Conservation (phyloP, 2,329 filamentous ascomycete genomes). For the Paracorniculantispora psalliotae region DNA sequence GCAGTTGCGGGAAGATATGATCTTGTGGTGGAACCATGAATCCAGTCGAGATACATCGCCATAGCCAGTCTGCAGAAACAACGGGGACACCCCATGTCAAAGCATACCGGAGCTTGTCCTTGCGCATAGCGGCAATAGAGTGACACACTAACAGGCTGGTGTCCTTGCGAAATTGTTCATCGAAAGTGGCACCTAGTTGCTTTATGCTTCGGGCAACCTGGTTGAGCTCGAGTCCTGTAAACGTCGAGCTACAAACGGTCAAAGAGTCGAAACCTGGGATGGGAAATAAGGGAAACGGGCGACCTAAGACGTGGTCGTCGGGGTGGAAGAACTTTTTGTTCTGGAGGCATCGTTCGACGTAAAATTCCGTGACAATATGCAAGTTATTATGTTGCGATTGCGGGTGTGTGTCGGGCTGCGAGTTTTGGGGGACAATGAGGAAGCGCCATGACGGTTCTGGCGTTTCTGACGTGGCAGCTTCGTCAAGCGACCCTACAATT, state of each 20-base stretch:
- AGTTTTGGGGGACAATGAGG: constrained; percentile 50
- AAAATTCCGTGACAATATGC: constrained; percentile 77
- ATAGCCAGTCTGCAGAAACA: constrained; percentile 80
- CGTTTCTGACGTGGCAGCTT: constrained; percentile 28
- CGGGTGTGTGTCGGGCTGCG: constrained; percentile 42
- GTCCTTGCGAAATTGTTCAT: constrained; percentile 66
- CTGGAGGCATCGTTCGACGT: constrained; percentile 83
- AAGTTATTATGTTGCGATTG: constrained; percentile 33
- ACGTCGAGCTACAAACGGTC: constrained; percentile 74
- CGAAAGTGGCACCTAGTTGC: constrained; percentile 75
- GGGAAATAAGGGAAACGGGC: constrained; percentile 67
- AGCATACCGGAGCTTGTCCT: constrained; percentile 76
- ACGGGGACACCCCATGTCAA: constrained; percentile 71
- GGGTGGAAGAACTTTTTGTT: constrained; percentile 68
- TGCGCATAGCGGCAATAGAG: constrained; percentile 49
- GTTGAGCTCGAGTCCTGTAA: constrained; percentile 76
- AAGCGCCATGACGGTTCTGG: constrained; percentile 37
- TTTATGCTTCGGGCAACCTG: constrained; percentile 74
- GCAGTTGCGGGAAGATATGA: constrained; percentile 45
- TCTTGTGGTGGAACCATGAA: constrained; percentile 39
- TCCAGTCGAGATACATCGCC: constrained; percentile 66
- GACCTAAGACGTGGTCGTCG: constrained; percentile 64
- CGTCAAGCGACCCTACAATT: constrained; percentile 38
- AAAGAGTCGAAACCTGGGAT: constrained; percentile 66
- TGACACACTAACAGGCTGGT: constrained; percentile 77